A percentile compares a stretch with the other conserved stretches of the same genome.
These are phyloP conservation scores for Camelina laxa DNA, from an alignment of 345 rosid genomes.

Conservation along the genomic window DNA sequence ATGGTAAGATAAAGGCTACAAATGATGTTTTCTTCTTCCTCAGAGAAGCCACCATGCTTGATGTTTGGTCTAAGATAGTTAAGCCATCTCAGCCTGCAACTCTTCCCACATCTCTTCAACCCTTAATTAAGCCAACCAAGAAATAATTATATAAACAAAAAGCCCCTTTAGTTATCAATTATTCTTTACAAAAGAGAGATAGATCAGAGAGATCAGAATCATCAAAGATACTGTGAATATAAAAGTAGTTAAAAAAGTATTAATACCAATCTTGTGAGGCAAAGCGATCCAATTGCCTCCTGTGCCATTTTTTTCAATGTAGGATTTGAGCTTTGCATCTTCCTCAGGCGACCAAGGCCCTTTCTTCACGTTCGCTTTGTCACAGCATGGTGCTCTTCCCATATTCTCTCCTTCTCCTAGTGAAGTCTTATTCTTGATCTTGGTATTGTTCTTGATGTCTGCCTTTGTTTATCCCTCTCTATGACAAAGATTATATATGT, in stretches of 20 bases:
- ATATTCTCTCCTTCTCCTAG: constrained; percentile 49
- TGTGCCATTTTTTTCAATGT: constrained; percentile 66
- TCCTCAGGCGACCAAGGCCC: constrained; percentile 97
- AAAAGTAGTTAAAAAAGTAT: not conserved
- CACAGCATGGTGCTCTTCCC: constrained; percentile 96
- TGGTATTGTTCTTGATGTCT: constrained; percentile 24
- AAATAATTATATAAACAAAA: not conserved
- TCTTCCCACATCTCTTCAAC: constrained; percentile 71
- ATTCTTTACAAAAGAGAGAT: not conserved
- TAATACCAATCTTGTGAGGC: constrained; percentile 71
- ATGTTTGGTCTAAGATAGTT: constrained; percentile 73
- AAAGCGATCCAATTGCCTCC: constrained; percentile 88
- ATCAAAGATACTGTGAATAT: not conserved
- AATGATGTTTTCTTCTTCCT: constrained; percentile 66
- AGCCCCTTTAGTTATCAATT: not conserved
- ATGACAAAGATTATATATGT: constrained; percentile 18
- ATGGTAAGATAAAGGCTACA: constrained; percentile 52
- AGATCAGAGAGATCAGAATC: not conserved
- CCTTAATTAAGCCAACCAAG: constrained; percentile 50
- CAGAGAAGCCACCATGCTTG: constrained; percentile 68
- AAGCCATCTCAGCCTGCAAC: constrained; percentile 76
- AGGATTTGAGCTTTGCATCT: constrained; percentile 73
- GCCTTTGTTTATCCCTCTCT: not conserved
- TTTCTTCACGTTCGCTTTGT: constrained; percentile 79
- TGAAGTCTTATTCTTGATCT: constrained; percentile 10